Evolutionary conservation across 805 yeast genomes (phyloP).

Genomic region (Brettanomyces custersianus): DNA sequence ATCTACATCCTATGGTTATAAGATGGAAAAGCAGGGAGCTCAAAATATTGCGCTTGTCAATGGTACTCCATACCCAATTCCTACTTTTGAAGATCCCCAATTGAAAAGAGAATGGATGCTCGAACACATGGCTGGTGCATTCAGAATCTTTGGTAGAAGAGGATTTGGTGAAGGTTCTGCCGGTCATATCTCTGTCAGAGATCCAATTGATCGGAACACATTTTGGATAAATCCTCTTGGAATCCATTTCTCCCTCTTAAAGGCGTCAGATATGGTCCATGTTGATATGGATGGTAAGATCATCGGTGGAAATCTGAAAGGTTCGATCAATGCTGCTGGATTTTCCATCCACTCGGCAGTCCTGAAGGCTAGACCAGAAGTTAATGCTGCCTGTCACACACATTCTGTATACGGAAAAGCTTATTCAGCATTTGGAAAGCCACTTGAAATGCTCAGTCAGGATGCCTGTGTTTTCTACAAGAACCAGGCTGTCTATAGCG

Average conservation of each 20-base stretch:
- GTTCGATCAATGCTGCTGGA: constrained; percentile 56
- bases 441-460: constrained; percentile 73
- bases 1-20: constrained; percentile 33
- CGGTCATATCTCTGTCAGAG: constrained; percentile 81
- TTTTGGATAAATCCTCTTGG: constrained; percentile 90
- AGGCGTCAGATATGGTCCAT: constrained; percentile 55
- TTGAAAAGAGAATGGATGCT: constrained; percentile 45
- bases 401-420: constrained; percentile 61
- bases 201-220: constrained; percentile 70
- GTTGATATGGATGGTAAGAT: constrained; percentile 56
- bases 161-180: constrained; percentile 73
- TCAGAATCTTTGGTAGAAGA: constrained; percentile 71
- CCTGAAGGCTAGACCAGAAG: constrained; percentile 62
- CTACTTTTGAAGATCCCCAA: constrained; percentile 39
- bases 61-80: constrained; percentile 41
- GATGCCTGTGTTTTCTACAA: constrained; percentile 65
- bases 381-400: constrained; percentile 64
- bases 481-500: constrained; percentile 52
- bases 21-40: constrained; percentile 38
- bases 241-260: constrained; percentile 57
- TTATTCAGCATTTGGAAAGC: constrained; percentile 54
- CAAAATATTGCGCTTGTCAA: constrained; percentile 53
- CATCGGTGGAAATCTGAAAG: constrained; percentile 42
- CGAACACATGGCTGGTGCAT: constrained; percentile 80
- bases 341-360: constrained; percentile 61